Percentiles rank a stretch among this genome's conserved stretches.
Conservation (phyloP, 768 basidiomycete genomes). For the Russula lepida region DNA sequence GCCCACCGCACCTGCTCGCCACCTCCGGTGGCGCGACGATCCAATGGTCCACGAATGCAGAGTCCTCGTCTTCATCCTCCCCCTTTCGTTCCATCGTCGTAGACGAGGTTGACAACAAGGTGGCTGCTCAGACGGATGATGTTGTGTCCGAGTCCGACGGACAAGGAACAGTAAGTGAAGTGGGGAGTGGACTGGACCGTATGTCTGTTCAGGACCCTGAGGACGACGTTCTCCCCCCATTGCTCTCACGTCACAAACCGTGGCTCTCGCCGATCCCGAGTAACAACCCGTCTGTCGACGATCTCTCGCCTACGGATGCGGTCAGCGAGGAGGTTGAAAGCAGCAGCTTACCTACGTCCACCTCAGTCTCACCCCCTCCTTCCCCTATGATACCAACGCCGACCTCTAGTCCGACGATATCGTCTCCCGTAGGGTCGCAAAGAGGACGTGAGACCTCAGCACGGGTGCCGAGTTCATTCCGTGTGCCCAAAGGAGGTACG, state of each 20-base stretch:
- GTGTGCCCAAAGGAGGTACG: conserved; percentile 17
- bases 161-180: background rate
- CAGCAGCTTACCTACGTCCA: background rate
- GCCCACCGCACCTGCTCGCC: conserved; percentile 10
- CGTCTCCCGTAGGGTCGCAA: too few species aligned
- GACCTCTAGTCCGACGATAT: conserved; percentile 10
- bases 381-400: conserved; percentile 15
- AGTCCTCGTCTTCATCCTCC: conserved; percentile 18
- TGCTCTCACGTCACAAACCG: conserved; percentile 5
- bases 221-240: conserved; percentile 4
- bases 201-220: background rate
- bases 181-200: background rate
- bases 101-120: conserved; percentile 2
- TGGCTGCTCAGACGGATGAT: background rate
- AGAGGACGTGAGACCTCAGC: background rate
- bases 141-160: background rate
- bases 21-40: conserved; percentile 7
- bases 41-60: conserved; percentile 14
- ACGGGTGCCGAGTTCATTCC: conserved; percentile 11
- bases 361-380: conserved; percentile 4
- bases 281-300: conserved; percentile 12
- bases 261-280: conserved; percentile 19
- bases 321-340: background rate
- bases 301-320: background rate
- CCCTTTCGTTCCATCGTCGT: conserved; percentile 5